Evolutionary conservation across 2,329 filamentous ascomycete genomes (phyloP).

Genomic region (Neopestalotiopsis rosae): DNA sequence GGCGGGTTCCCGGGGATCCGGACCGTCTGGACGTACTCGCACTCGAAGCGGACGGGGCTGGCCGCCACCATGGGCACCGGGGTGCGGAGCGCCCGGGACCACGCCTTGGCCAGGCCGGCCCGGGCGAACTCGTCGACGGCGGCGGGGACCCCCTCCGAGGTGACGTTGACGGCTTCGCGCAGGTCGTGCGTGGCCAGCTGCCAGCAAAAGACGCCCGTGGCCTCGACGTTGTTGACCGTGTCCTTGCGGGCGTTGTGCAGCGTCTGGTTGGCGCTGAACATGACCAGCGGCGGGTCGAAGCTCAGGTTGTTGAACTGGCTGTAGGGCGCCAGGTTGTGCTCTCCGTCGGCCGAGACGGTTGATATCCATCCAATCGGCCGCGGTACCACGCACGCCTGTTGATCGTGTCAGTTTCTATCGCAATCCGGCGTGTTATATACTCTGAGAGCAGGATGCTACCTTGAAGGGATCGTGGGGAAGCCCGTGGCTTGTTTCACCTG

Average conservation of each 20-base stretch:
- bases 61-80: conserved; percentile 56
- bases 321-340: conserved; percentile 64
- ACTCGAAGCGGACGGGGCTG: conserved; percentile 65
- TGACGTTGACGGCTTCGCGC: conserved; percentile 59
- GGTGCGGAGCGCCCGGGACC: conserved; percentile 39
- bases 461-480: conserved; percentile 32
- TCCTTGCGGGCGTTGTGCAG: conserved; percentile 54
- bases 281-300: conserved; percentile 67
- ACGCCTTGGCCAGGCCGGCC: conserved; percentile 54
- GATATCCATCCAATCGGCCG: conserved; percentile 69
- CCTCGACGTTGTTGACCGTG: conserved; percentile 60
- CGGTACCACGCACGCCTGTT: conserved; percentile 60
- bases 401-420: background rate
- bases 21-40: conserved; percentile 59
- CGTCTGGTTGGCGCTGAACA: conserved; percentile 66
- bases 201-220: conserved; percentile 62
- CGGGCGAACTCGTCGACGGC: conserved; percentile 60
- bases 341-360: conserved; percentile 51
- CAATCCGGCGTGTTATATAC: background rate
- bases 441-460: background rate
- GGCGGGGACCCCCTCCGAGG: conserved; percentile 53
- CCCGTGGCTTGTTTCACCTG: conserved; percentile 17
- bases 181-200: conserved; percentile 63
- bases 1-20: conserved; percentile 61
- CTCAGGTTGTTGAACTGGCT: conserved; percentile 68